Base-by-base conservation (phyloP, 23 red algal species). In the Gracilaria vermiculophylla region DNA sequence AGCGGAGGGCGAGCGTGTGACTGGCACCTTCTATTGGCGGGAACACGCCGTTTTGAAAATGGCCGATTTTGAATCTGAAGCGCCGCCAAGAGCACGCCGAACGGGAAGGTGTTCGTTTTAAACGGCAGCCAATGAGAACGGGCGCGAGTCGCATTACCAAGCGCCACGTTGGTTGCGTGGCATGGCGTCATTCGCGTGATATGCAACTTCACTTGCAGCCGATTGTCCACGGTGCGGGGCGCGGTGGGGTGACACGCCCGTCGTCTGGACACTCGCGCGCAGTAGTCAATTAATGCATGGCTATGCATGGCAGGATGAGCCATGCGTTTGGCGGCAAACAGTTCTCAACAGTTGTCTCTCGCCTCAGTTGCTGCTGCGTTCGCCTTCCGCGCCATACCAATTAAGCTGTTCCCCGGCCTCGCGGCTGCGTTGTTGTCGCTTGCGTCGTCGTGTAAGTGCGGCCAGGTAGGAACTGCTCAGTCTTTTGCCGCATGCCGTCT, bases 21-120 rank as follows among this genome's bases (percentile, higher is more conserved):
- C 47, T 70, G 67, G 67, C 67, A 73, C 67, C 2, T 29, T 6
- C 28, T 48, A 73, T 47, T 73, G 67, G 67, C 67, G 67, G 67
- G 67, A 73, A 73, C 67, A 48, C 39, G 28, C n/a, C 20, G 40
- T 73, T 73, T 73, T 73, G 67, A 73, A 73, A 42, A 20, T 66
- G 61, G 21, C n/a, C 8, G n/a, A 73, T 16, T 73, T 73, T 73
- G 67, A 73, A 73, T 73, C 37, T 17, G 67, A 34, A 41, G 24
- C 25, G 37, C 67, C 11, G 55, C 55, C 39, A 25, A 2, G 58
- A 64, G 58, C 58, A 64, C 58, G 8, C 58, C 42, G 67, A 36
- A 36, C 36, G 8, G 3, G 37, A 3, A 48, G 36, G 40, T 24
- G 20, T 20, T 48, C 39, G 36, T 73, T 73, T 73, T 48, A 40